Percentiles rank a stretch among this genome's conserved stretches.
Conservation (phyloP, 179 eudicot genomes). For the Pouteria campechiana region DNA sequence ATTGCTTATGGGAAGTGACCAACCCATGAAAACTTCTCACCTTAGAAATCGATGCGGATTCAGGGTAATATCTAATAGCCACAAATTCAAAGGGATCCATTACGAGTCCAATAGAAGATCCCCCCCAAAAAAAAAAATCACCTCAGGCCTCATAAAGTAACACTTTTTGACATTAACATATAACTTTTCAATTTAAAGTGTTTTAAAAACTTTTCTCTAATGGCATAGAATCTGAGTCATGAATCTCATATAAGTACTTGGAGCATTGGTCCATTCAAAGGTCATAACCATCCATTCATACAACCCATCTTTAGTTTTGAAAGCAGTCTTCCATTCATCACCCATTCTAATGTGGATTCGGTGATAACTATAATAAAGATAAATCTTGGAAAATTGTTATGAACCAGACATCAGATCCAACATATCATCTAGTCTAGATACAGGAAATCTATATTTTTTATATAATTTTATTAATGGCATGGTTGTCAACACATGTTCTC, state of each 20-base stretch:
- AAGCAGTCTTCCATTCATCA: conserved; percentile 3
- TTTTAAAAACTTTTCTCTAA: neutral
- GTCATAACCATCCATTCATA: conserved; percentile 5
- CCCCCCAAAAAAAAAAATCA: neutral
- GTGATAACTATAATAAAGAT: neutral
- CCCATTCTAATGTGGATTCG: neutral
- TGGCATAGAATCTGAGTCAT: conserved; percentile 2
- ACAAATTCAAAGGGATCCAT: no score
- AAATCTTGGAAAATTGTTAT: neutral
- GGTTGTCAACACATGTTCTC: neutral
- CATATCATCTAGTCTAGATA: no score
- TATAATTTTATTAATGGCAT: neutral
- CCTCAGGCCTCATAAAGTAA: neutral
- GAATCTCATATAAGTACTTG: conserved; percentile 1
- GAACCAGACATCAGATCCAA: no score
- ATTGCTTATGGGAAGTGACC: neutral
- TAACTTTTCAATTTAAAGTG: neutral
- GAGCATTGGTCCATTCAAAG: conserved; percentile 2
- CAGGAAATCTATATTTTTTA: neutral
- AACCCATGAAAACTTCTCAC: neutral
- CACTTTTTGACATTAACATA: neutral
- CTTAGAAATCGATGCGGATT: neutral
- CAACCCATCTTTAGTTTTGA: neutral
- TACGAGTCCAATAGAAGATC: no score
- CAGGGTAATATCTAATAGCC: neutral